Conservation (phyloP, 106 monocot genomes). For the Phalaenopsis aphrodite region DNA sequence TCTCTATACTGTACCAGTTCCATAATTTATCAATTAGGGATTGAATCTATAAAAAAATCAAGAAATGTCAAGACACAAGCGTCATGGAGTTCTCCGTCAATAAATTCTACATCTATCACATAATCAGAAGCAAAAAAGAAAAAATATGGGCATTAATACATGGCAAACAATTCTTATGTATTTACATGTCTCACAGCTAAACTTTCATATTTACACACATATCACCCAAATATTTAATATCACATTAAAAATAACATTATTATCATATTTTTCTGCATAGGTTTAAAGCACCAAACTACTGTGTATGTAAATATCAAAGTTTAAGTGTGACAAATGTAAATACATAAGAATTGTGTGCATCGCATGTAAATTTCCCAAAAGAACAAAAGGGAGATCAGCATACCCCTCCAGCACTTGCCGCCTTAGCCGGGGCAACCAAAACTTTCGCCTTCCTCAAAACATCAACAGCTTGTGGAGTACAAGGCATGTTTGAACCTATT, state of each 20-base stretch:
- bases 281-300: too few relatives aligned
- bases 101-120: neutral
- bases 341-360: too few relatives aligned
- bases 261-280: too few relatives aligned
- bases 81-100: neutral
- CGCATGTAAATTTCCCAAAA: too few relatives aligned
- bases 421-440: conserved; percentile 86
- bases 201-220: too few relatives aligned
- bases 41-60: neutral
- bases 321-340: too few relatives aligned
- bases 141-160: too few relatives aligned
- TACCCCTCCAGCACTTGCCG: conserved; percentile 97
- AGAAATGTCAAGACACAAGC: neutral
- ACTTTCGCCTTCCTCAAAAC: conserved; percentile 82
- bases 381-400: neutral
- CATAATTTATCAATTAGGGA: neutral
- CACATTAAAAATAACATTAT: too few relatives aligned
- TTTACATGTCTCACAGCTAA: too few relatives aligned
- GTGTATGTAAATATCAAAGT: too few relatives aligned
- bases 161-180: too few relatives aligned
- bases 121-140: neutral
- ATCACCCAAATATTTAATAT: too few relatives aligned
- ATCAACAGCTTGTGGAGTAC: conserved; percentile 91
- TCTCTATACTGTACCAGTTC: neutral
- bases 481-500: conserved; percentile 94